Evolutionary conservation across 805 yeast species (phyloP), one percentile per base, ranked within the genome.

Genomic region (Saturnispora bothae): DNA sequence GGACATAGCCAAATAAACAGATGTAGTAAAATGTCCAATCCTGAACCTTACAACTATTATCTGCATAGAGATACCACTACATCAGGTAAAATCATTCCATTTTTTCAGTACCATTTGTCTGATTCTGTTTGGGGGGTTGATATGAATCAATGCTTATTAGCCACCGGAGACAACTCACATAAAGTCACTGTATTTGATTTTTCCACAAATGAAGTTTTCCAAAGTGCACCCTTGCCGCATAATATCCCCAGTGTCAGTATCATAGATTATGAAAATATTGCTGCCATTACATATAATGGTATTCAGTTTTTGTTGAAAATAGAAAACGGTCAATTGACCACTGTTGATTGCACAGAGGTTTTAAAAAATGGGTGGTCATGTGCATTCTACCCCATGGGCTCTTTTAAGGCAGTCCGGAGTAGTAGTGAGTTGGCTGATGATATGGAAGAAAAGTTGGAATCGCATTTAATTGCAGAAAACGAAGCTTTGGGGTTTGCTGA

Each of bases 81-180:
- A 22, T 5, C 12, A 18, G 31, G 28, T 13, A 28, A 22, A 16
- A 33, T 38, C 12, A 18, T 33, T 10, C 36, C 37, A 8, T 28
- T 25, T 22, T 38, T 33, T 9, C 28, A 38, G 21, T 33, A 22
- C 20, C 25, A 22, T 21, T 21, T 37, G 4, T 21, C 22, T 12
- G 22, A 39, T 12, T 39, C 43, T 1, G 73, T 68, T 2, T 79
- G 86, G 86, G 83, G 83, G 0, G 47, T 74, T 15, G 82, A 75
- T 48, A 54, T 69, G 28, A 45, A 54, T n/a, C 49, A 46, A 3
- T 43, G 32, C 60, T 53, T 70, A 30, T 43, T 78, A 12, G 71
- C 60, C 0, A 64, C 68, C 0, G 68, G 81, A 1, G 82, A 76
- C 44, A 78, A 78, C 47, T 61, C 73, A 4, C 71, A 65, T 38